Conservation (phyloP, 805 yeast species). For the Candida oleophila region DNA sequence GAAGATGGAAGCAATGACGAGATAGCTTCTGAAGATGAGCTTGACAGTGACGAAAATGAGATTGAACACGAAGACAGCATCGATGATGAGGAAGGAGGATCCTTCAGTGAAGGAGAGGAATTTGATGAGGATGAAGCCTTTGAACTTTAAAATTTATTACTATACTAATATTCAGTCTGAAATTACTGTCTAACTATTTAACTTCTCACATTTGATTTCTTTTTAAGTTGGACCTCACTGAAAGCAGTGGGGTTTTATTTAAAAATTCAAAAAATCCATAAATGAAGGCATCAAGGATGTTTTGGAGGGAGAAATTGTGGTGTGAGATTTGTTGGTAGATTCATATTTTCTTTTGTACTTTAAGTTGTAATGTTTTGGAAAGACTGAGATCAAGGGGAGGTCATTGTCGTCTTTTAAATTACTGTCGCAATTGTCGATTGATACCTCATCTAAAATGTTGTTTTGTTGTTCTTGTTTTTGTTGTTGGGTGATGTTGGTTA, state of each 20-base stretch:
- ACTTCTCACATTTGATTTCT: neutral
- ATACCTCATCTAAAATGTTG: neutral
- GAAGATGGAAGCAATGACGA: slow-evolving; percentile 8
- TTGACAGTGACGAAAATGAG: slow-evolving; percentile 9
- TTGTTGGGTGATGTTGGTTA: no score
- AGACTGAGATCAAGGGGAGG: neutral
- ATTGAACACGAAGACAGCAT: no score
- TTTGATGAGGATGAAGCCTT: slow-evolving; percentile 13
- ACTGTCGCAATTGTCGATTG: neutral
- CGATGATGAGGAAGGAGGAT: slow-evolving; percentile 8
- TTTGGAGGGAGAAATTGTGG: neutral
- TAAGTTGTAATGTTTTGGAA: neutral
- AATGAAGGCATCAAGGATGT: neutral
- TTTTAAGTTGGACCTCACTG: neutral
- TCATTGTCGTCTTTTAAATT: neutral
- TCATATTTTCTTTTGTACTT: neutral
- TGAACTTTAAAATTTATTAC: slow-evolving; percentile 3
- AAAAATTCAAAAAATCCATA: neutral
- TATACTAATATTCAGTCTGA: no score
- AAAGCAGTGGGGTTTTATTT: neutral
- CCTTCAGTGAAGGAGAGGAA: slow-evolving; percentile 15
- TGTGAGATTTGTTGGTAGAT: neutral
- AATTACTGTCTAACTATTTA: neutral
- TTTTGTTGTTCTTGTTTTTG: neutral
- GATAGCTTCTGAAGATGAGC: slow-evolving; percentile 8